Evolutionary conservation across 164 flowering plant species (phyloP).

Genomic region (grape (Vitis vinifera)): ASM3070453v1 NC_081822.1:1314501-1315000

Average conservation of each 20-base stretch:
- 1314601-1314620: conserved; percentile 35
- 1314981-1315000: conserved; percentile 41
- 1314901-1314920: conserved; percentile 45
- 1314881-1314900: conserved; percentile 35
- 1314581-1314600: conserved; percentile 37
- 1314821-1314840: conserved; percentile 50
- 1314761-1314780: conserved; percentile 46
- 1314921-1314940: conserved; percentile 42
- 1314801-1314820: conserved; percentile 62
- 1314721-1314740: conserved; percentile 41
- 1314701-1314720: conserved; percentile 52
- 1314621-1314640: conserved; percentile 52
- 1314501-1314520: background rate
- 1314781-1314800: conserved; percentile 50
- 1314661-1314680: conserved; percentile 58
- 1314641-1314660: conserved; percentile 66
- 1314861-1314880: conserved; percentile 39
- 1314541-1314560: conserved; percentile 38
- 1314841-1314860: conserved; percentile 69
- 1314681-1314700: conserved; percentile 40
- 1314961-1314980: conserved; percentile 43
- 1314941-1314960: conserved; percentile 35
- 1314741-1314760: conserved; percentile 47
- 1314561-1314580: conserved; percentile 37
- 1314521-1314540: conserved; percentile 33